These are phyloP conservation scores for Oryza coarctata DNA, from an alignment of 176 grass and related monocot genomes.

Conservation along the genomic window DNA sequence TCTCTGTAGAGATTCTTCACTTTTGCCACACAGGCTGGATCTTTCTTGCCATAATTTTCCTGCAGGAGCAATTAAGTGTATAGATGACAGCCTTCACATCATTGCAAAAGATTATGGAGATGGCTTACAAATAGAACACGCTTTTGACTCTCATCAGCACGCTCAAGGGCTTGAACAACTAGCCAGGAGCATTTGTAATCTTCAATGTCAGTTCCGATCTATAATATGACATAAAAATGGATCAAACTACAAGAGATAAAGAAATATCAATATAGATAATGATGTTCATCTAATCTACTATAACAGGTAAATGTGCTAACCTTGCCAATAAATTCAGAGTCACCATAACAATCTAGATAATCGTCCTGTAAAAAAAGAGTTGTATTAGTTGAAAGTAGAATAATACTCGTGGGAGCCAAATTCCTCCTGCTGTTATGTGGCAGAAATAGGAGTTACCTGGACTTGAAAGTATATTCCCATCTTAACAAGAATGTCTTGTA, in stretches of 20 bases:
- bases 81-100: neutral
- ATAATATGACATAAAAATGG: neutral
- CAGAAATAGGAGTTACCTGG: constrained; percentile 55
- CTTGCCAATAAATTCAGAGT: constrained; percentile 94
- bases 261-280: neutral
- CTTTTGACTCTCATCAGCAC: constrained; percentile 59
- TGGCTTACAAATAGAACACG: constrained; percentile 63
- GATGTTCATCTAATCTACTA: neutral
- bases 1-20: constrained; percentile 89
- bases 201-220: constrained; percentile 99
- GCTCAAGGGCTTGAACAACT: constrained; percentile 89
- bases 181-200: constrained; percentile 99
- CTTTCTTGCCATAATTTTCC: constrained; percentile 97
- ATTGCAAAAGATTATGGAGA: constrained; percentile 1
- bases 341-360: constrained; percentile 91
- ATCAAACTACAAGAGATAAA: constrained; percentile 26
- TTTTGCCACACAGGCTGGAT: constrained; percentile 76
- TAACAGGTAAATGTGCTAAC: constrained; percentile 37
- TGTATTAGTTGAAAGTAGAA: constrained; percentile 22
- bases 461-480: constrained; percentile 99
- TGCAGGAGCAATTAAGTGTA: constrained; percentile 29
- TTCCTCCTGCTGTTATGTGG: neutral
- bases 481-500: constrained; percentile 88
- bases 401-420: constrained; percentile 14
- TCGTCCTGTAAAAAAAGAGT: constrained; percentile 74